Conservation (phyloP, 257 asterid species). For the Penstemon eatonii region DNA sequence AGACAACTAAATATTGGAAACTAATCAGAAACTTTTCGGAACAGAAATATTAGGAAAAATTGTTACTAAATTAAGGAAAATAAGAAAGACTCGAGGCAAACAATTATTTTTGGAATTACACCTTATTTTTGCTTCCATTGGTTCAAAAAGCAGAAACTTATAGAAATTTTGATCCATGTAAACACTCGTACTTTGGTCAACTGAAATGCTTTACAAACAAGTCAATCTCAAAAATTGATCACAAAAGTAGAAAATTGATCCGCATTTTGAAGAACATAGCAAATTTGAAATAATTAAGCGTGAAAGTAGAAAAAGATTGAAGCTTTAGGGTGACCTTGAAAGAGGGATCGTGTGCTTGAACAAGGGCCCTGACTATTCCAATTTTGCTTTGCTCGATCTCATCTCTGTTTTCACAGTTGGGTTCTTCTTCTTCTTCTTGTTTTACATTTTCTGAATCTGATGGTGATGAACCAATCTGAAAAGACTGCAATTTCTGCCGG, state of each 20-base stretch:
- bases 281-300: neutral
- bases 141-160: too few species aligned
- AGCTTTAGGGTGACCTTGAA: slow-evolving; percentile 39
- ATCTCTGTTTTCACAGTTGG: slow-evolving; percentile 27
- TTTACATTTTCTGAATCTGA: slow-evolving; percentile 14
- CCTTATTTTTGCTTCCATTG: too few species aligned
- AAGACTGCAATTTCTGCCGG: slow-evolving; percentile 52
- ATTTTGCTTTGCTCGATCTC: slow-evolving; percentile 43
- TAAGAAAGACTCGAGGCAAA: too few species aligned
- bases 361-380: slow-evolving; percentile 37
- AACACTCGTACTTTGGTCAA: too few species aligned
- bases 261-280: too few species aligned
- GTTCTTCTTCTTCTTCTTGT: slow-evolving; percentile 24
- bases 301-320: slow-evolving; percentile 21
- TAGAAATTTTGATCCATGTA: too few species aligned
- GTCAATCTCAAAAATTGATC: neutral
- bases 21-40: too few species aligned
- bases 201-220: neutral
- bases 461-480: slow-evolving; percentile 32
- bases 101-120: too few species aligned
- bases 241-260: neutral
- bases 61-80: too few species aligned
- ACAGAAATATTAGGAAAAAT: too few species aligned
- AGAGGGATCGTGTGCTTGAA: slow-evolving; percentile 43
- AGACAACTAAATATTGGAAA: too few species aligned